Evolutionary conservation across 148 eudicot species (phyloP), one percentile per base, ranked within the genome.

Genomic region (Cornus kousa): DNA sequence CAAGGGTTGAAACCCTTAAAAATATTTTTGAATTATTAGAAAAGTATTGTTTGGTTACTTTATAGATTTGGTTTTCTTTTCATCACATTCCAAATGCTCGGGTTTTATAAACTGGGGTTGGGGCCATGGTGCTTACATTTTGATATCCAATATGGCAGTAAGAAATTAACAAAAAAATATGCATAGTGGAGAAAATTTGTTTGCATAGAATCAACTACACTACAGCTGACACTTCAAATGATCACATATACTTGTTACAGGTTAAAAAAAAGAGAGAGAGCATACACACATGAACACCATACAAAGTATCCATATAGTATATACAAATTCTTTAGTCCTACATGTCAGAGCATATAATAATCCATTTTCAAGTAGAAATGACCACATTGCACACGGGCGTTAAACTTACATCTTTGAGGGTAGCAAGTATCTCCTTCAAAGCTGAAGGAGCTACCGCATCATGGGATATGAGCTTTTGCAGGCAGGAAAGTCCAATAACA

Each of bases 401-500:
- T 50, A 20, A 50, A 80, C 88, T 78, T 85, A 97, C 99, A 73
- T 89, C 92, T 89, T 91, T 94, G 59, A 97, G 84, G 73, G 97
- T 92, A 69, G 84, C 87, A 69, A 97, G 92, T 74, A 97, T 94
- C 82, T 92, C 98, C 87, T 87, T 87, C 79, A 97, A 79, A 81
- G 98, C 94, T 50, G 94, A 90, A 39, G 97, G 94, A 82, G 96
- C 94, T 77, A 94, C 97, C 4, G 98, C 97, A 77, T 91, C 96
- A 74, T 97, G 99, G 65, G 97, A 90, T 72, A 97, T 92, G 74
- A 97, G 91, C 89, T 97, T 97, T 86, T 97, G 99, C 85, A 97
- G 83, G 85, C 95, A 97, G 53, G 99, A 97, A 80, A 97, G 92
- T 39, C 94, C 99, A 79, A 97, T 91, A 40, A 92, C 99, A 79